Evolutionary conservation across 495 filamentous ascomycete species (phyloP).

Genomic region (Annulohypoxylon moriforme): DNA sequence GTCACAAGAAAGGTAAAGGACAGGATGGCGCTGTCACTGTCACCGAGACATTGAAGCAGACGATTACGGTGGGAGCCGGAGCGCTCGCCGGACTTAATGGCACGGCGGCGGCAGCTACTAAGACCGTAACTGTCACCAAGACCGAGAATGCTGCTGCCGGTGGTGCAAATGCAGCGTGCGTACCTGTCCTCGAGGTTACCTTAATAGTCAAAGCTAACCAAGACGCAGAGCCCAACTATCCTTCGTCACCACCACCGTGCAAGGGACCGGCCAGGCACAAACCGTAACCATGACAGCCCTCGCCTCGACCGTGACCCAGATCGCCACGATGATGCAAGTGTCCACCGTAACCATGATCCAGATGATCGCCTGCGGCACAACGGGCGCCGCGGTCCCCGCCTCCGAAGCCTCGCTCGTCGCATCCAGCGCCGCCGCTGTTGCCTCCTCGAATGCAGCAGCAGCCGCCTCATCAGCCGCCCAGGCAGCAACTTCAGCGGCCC

Average conservation of each 20-base stretch:
- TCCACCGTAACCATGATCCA: conserved; percentile 47
- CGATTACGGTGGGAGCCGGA: conserved; percentile 42
- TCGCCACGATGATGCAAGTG: conserved; percentile 43
- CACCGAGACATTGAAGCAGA: conserved; percentile 54
- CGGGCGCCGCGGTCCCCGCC: conserved; percentile 25
- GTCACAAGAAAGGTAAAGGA: conserved; percentile 14
- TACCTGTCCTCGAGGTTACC: not conserved
- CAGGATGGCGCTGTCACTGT: conserved; percentile 46
- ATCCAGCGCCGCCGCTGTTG: conserved; percentile 38
- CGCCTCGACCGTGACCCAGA: conserved; percentile 49
- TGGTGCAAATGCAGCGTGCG: conserved; percentile 26
- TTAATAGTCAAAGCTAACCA: conserved; percentile 1
- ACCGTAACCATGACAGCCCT: conserved; percentile 58
- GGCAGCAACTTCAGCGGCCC: not conserved
- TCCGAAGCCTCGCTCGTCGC: conserved; percentile 38
- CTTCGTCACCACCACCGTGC: conserved; percentile 54
- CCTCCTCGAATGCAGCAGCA: conserved; percentile 28
- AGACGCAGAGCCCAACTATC: conserved; percentile 46
- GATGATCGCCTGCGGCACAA: conserved; percentile 40
- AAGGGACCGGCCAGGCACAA: conserved; percentile 46
- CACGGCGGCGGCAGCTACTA: conserved; percentile 41
- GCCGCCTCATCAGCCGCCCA: conserved; percentile 11
- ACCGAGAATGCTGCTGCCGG: conserved; percentile 31
- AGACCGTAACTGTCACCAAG: conserved; percentile 53
- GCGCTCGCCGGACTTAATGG: conserved; percentile 41